Percentiles rank a stretch among this genome's conserved stretches.
These are phyloP conservation scores for Phialocephala subalpina DNA, from an alignment of 2,329 filamentous ascomycete genomes.

Conservation along the genomic window DNA sequence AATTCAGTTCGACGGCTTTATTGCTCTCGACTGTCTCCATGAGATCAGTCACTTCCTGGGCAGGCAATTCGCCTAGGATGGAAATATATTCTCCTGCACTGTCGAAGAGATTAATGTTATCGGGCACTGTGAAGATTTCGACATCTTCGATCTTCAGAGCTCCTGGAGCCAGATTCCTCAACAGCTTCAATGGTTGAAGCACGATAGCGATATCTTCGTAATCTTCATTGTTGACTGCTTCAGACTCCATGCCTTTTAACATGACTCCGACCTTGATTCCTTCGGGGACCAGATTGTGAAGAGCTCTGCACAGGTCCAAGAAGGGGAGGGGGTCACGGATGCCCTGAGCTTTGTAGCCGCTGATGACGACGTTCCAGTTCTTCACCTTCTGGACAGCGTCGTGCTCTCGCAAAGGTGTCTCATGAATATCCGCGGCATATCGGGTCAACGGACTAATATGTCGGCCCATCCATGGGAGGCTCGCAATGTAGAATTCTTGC, in stretches of 20 bases:
- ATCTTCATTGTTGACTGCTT: neutral
- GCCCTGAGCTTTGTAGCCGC: neutral
- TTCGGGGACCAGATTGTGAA: neutral
- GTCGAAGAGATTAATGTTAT: neutral
- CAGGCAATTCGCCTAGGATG: neutral
- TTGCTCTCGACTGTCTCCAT: neutral
- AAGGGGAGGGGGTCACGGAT: neutral
- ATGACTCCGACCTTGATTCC: neutral
- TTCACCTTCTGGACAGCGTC: neutral
- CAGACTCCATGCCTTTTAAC: neutral
- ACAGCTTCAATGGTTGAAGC: neutral
- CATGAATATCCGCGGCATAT: neutral
- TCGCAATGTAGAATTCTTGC: neutral
- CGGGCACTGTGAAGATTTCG: neutral
- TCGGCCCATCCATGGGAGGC: neutral
- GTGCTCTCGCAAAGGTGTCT: neutral
- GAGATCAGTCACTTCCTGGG: neutral
- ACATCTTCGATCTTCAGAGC: neutral
- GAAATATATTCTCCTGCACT: neutral
- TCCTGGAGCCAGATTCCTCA: neutral
- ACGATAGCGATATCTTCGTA: neutral
- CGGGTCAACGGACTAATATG: neutral
- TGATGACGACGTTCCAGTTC: neutral
- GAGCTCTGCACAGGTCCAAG: neutral
- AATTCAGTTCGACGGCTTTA: neutral